phyloP scores from a whole-genome alignment of 2,329 filamentous ascomycete species.

The Phialocephala subalpina region DNA sequence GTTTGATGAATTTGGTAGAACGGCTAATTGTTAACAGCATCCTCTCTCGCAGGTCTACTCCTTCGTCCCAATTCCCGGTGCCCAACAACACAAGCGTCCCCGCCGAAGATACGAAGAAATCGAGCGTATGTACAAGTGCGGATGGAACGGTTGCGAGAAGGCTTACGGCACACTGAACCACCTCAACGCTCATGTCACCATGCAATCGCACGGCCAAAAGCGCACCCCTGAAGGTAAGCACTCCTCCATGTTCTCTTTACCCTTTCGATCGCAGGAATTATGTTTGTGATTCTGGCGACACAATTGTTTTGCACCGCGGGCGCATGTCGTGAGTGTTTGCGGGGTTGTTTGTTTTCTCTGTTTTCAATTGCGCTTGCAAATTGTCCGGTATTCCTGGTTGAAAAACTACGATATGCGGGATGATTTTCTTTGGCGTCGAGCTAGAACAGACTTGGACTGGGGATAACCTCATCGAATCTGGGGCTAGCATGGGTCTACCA shows the following conservation, averaged over 20 bases:
- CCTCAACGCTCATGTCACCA: conserved; percentile 96
- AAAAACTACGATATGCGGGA: conserved; percentile 27
- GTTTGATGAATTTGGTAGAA: conserved; percentile 22
- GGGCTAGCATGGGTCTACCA: conserved; percentile 54
- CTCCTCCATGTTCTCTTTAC: conserved; percentile 5
- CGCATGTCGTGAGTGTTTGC: neutral
- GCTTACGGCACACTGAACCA: conserved; percentile 98
- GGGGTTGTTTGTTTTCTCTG: conserved; percentile 25
- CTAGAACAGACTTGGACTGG: conserved; percentile 59
- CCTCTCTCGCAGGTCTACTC: conserved; percentile 86
- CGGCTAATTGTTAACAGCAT: conserved; percentile 47
- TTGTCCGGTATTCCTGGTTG: conserved; percentile 28
- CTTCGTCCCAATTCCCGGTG: conserved; percentile 95
- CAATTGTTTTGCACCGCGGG: neutral
- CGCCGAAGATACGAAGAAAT: conserved; percentile 96
- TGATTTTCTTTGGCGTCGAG: conserved; percentile 52
- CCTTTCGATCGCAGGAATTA: neutral
- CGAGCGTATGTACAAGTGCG: conserved; percentile 99
- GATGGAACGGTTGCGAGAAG: conserved; percentile 98
- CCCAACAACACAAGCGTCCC: conserved; percentile 96
- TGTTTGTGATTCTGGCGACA: neutral
- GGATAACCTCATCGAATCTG: conserved; percentile 41
- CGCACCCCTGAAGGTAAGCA: conserved; percentile 93
- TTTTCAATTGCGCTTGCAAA: conserved; percentile 27
- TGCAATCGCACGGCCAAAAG: conserved; percentile 96